phyloP scores from a whole-genome alignment of 371 early-diverging fungal genomes.

The Apophysomyces sp. region DNA sequence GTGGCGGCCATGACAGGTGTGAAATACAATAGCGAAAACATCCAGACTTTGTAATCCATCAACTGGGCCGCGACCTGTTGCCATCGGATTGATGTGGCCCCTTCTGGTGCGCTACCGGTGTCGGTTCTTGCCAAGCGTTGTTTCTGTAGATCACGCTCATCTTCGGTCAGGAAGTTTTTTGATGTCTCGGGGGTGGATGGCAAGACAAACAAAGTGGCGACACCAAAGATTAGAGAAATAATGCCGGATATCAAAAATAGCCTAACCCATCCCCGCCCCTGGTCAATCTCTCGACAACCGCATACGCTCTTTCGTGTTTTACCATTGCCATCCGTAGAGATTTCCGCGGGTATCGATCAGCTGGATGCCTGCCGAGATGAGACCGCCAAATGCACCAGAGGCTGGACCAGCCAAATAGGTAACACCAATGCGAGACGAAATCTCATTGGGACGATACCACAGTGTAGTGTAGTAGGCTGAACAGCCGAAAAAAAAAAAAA shows the following conservation, averaged over 20 bases:
- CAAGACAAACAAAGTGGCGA: slow-evolving; percentile 37
- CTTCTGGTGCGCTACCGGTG: background rate
- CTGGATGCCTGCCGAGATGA: slow-evolving; percentile 48
- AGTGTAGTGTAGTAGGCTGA: slow-evolving; percentile 46
- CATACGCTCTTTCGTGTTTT: background rate
- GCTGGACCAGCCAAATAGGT: slow-evolving; percentile 48
- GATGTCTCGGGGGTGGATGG: slow-evolving; percentile 45
- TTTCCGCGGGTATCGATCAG: slow-evolving; percentile 41
- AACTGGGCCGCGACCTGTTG: slow-evolving; percentile 25
- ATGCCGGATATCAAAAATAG: slow-evolving; percentile 41
- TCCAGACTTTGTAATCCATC: slow-evolving; percentile 42
- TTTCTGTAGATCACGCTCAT: slow-evolving; percentile 26
- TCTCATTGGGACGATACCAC: slow-evolving; percentile 50
- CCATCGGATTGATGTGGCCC: slow-evolving; percentile 10
- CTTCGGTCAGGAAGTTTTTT: slow-evolving; percentile 37
- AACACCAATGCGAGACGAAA: slow-evolving; percentile 44
- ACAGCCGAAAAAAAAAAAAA: background rate
- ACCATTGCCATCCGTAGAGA: slow-evolving; percentile 53
- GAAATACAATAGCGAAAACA: slow-evolving; percentile 43
- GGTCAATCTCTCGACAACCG: background rate
- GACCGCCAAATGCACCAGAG: slow-evolving; percentile 49
- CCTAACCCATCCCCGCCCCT: slow-evolving; percentile 4
- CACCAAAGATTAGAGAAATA: slow-evolving; percentile 38
- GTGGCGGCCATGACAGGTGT: slow-evolving; percentile 57
- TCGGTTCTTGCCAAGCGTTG: slow-evolving; percentile 14